Evolutionary conservation across 2,329 filamentous ascomycete species (phyloP).

Genomic region (Alternaria dauci): DNA sequence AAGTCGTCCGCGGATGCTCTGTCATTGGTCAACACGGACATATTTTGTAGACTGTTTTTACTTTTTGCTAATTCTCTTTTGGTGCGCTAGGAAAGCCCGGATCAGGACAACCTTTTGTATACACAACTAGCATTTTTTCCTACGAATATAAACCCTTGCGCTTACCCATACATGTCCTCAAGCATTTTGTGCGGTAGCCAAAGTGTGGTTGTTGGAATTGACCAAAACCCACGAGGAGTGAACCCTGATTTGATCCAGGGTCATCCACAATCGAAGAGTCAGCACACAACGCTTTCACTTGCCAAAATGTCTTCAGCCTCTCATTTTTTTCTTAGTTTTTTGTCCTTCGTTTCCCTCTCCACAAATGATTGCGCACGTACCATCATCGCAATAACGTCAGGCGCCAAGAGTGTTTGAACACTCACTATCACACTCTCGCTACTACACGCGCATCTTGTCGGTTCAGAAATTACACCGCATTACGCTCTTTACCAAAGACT

Average conservation of each 20-base stretch:
- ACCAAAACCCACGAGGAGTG: background rate
- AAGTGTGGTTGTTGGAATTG: background rate
- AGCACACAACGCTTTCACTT: slow-evolving; percentile 4
- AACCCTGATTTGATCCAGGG: slow-evolving; percentile 10
- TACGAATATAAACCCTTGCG: background rate
- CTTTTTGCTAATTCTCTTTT: slow-evolving; percentile 1
- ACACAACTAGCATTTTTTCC: background rate
- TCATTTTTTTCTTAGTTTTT: background rate
- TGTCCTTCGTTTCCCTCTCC: background rate
- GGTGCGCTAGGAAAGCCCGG: background rate
- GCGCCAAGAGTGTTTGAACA: background rate
- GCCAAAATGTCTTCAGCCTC: slow-evolving; percentile 2
- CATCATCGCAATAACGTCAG: background rate
- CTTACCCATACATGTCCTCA: background rate
- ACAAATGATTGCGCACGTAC: slow-evolving; percentile 1
- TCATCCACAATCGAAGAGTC: background rate
- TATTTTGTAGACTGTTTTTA: slow-evolving; percentile 1
- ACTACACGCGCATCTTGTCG: background rate
- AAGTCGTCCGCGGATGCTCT: background rate
- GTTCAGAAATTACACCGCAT: background rate
- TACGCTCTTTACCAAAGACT: background rate
- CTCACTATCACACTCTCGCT: background rate
- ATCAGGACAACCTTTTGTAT: background rate
- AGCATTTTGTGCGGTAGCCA: background rate
- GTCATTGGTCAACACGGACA: slow-evolving; percentile 5